phyloP scores from a whole-genome alignment of 495 filamentous ascomycete genomes.

The Podospora conica region DNA sequence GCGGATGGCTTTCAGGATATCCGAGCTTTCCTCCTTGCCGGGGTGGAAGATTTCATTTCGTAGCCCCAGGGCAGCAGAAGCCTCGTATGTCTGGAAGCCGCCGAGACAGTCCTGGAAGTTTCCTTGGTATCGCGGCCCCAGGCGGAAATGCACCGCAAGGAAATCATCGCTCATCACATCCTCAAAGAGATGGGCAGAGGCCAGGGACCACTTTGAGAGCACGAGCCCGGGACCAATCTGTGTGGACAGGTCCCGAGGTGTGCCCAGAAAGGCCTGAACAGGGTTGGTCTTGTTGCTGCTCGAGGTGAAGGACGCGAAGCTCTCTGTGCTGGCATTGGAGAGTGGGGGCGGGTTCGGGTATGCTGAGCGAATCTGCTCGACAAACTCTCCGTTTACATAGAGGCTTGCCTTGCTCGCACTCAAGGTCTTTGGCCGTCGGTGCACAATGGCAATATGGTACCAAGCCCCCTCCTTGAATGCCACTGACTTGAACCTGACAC shows the following conservation, averaged over 20 bases:
- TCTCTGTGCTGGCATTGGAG: conserved; percentile 53
- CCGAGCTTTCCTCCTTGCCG: conserved; percentile 85
- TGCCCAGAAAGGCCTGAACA: conserved; percentile 89
- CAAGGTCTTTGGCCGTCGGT: conserved; percentile 69
- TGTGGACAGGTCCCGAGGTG: conserved; percentile 82
- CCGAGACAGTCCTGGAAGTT: conserved; percentile 96
- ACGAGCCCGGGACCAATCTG: conserved; percentile 71
- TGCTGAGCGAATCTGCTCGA: conserved; percentile 81
- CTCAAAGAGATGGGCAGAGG: conserved; percentile 80
- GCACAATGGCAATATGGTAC: conserved; percentile 89
- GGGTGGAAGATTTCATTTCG: conserved; percentile 88
- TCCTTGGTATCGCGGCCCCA: conserved; percentile 84
- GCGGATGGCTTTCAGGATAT: conserved; percentile 82
- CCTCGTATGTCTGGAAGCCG: conserved; percentile 92
- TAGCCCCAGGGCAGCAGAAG: conserved; percentile 85
- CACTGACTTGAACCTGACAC: conserved; percentile 84
- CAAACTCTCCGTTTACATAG: conserved; percentile 89
- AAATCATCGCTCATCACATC: conserved; percentile 88
- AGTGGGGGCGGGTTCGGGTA: conserved; percentile 70
- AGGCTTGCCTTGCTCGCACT: conserved; percentile 76
- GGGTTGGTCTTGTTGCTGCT: conserved; percentile 52
- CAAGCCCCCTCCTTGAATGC: conserved; percentile 67
- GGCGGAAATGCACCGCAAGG: conserved; percentile 79
- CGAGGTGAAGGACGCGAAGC: conserved; percentile 53
- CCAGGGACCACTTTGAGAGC: conserved; percentile 77